Evolutionary conservation across 2,329 filamentous ascomycete genomes (phyloP).

Genomic region (Trichoderma citrinoviride): DNA sequence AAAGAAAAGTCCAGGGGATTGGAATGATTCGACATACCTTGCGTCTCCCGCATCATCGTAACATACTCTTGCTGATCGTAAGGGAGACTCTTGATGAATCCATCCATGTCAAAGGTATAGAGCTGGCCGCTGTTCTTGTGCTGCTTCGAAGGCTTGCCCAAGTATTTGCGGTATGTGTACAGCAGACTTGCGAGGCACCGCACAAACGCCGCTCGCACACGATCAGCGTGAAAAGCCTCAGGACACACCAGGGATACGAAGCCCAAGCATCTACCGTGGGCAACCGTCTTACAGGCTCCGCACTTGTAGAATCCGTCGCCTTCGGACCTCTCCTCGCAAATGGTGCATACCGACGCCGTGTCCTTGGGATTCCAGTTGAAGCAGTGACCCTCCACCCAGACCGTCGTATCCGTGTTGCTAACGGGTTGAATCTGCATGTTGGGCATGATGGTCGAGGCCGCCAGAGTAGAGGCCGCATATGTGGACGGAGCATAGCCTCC

Average conservation of each 20-base stretch:
- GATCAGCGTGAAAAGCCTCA: constrained; percentile 59
- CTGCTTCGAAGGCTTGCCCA: constrained; percentile 57
- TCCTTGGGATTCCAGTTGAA: constrained; percentile 65
- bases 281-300: constrained; percentile 57
- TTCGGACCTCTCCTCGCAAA: constrained; percentile 73
- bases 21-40: constrained; percentile 47
- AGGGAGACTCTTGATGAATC: constrained; percentile 62
- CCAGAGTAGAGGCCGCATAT: constrained; percentile 81
- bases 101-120: constrained; percentile 64
- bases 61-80: constrained; percentile 65
- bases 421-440: constrained; percentile 78
- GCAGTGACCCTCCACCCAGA: constrained; percentile 85
- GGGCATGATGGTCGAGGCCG: constrained; percentile 83
- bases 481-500: constrained; percentile 75
- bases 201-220: constrained; percentile 62
- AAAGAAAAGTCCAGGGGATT: background rate
- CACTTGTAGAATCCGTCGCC: constrained; percentile 74
- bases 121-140: constrained; percentile 60
- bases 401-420: constrained; percentile 71
- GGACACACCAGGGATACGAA: constrained; percentile 63
- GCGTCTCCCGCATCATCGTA: constrained; percentile 62
- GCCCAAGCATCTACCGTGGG: constrained; percentile 60
- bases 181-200: constrained; percentile 64
- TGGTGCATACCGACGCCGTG: constrained; percentile 59
- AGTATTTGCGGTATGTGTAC: constrained; percentile 64